A percentile compares a stretch with the other conserved stretches of the same genome.
phyloP scores from a whole-genome alignment of 495 filamentous ascomycete genomes.

The Annulohypoxylon maeteangense region DNA sequence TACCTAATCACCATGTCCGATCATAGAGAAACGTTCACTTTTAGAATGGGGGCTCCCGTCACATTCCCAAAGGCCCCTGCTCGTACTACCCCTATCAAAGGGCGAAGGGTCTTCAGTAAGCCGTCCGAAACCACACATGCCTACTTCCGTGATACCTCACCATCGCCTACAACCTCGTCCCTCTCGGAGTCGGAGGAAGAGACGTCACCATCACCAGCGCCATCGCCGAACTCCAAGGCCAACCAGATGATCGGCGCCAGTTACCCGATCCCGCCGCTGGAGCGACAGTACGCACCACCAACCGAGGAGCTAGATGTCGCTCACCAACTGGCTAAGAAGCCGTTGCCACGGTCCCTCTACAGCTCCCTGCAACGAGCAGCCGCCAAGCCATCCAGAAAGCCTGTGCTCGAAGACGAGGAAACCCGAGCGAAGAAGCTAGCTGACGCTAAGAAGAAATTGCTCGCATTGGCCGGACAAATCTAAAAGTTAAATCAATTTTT shows the following conservation, averaged over 20 bases:
- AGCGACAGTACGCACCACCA: conserved; percentile 51
- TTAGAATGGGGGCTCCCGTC: conserved; percentile 12
- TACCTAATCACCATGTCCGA: conserved; percentile 8
- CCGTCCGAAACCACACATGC: conserved; percentile 30
- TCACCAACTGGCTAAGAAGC: conserved; percentile 53
- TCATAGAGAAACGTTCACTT: conserved; percentile 14
- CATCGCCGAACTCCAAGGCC: background rate
- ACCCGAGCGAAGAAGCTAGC: conserved; percentile 48
- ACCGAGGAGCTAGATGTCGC: conserved; percentile 50
- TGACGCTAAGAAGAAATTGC: conserved; percentile 52
- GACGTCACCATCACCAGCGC: background rate
- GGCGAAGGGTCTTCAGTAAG: conserved; percentile 4
- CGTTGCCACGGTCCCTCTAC: conserved; percentile 50
- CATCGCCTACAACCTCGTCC: conserved; percentile 29
- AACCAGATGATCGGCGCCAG: conserved; percentile 23
- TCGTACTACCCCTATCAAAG: conserved; percentile 3
- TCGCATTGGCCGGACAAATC: conserved; percentile 41
- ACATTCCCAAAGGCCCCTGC: conserved; percentile 22
- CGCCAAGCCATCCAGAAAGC: conserved; percentile 7
- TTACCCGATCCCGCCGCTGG: conserved; percentile 44
- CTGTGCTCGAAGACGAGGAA: conserved; percentile 40
- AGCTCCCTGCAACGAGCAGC: conserved; percentile 53
- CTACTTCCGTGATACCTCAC: conserved; percentile 36
- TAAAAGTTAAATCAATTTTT: conserved; percentile 10
- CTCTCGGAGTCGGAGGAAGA: conserved; percentile 32